phyloP scores from a whole-genome alignment of 2,329 filamentous ascomycete genomes.

The Ascochyta fabae region DNA sequence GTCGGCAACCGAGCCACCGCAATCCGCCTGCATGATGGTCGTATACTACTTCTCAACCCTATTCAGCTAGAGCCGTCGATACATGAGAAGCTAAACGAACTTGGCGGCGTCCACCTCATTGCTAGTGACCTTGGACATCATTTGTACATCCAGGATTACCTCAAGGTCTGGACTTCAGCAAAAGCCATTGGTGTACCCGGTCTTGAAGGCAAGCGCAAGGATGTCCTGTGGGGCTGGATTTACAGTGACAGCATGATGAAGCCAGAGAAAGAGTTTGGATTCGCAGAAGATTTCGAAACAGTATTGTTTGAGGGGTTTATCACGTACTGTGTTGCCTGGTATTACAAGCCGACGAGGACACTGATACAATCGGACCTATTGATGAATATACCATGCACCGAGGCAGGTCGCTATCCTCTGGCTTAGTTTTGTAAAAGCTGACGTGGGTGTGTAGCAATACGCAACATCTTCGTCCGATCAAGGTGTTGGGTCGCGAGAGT shows the following conservation, averaged over 20 bases:
- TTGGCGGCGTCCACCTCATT: slow-evolving; percentile 23
- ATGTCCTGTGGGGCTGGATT: slow-evolving; percentile 21
- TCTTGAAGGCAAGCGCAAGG: slow-evolving; percentile 19
- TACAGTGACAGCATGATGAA: slow-evolving; percentile 16
- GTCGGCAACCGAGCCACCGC: slow-evolving; percentile 27
- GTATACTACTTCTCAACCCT: slow-evolving; percentile 21
- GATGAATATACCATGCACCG: slow-evolving; percentile 25
- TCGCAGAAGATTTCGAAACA: slow-evolving; percentile 20
- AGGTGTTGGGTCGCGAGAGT: slow-evolving; percentile 14
- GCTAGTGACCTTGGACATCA: slow-evolving; percentile 24
- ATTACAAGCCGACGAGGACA: slow-evolving; percentile 19
- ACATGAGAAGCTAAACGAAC: slow-evolving; percentile 8
- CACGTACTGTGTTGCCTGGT: slow-evolving; percentile 26
- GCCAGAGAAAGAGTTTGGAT: slow-evolving; percentile 23
- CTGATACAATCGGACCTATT: slow-evolving; percentile 22
- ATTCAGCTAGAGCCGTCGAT: slow-evolving; percentile 15
- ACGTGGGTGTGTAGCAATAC: slow-evolving; percentile 18
- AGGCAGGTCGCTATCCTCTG: slow-evolving; percentile 12
- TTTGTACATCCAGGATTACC: slow-evolving; percentile 14
- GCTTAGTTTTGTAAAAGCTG: not conserved
- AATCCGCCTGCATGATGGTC: slow-evolving; percentile 15
- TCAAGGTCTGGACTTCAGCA: slow-evolving; percentile 17
- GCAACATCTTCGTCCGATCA: slow-evolving; percentile 15
- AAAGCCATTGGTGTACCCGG: slow-evolving; percentile 22
- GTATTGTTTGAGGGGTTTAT: slow-evolving; percentile 27